A percentile compares a stretch with the other conserved stretches of the same genome.
These are phyloP conservation scores for Suhomyces guaymorum DNA, from an alignment of 1,139 yeast species.

Conservation along the genomic window DNA sequence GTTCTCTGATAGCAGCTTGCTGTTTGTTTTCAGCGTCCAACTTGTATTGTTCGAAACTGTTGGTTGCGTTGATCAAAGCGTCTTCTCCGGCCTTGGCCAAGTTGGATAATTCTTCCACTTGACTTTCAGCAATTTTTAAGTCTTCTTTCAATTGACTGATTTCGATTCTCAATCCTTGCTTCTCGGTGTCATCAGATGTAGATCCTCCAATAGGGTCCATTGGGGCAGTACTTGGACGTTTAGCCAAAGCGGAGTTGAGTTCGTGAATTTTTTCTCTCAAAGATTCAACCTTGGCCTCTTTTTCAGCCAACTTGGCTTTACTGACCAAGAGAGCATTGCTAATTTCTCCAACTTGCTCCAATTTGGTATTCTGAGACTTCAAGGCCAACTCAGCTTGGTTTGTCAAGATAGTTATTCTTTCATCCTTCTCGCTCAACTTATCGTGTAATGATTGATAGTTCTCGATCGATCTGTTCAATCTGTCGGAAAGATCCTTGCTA, in stretches of 20 bases:
- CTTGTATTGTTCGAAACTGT: slow-evolving; percentile 39
- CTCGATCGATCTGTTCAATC: slow-evolving; percentile 52
- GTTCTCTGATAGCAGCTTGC: slow-evolving; percentile 25
- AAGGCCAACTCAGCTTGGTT: slow-evolving; percentile 58
- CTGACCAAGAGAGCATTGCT: slow-evolving; percentile 42
- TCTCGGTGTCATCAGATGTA: slow-evolving; percentile 10
- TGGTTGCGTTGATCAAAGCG: slow-evolving; percentile 40
- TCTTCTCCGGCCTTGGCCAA: slow-evolving; percentile 46
- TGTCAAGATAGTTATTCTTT: slow-evolving; percentile 46
- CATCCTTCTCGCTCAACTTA: slow-evolving; percentile 53
- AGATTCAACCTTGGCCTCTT: slow-evolving; percentile 21
- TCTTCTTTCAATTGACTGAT: slow-evolving; percentile 39
- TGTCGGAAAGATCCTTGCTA: slow-evolving; percentile 50
- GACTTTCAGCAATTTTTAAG: slow-evolving; percentile 39
- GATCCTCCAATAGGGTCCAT: slow-evolving; percentile 3
- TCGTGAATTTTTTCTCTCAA: slow-evolving; percentile 28
- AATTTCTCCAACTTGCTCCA: slow-evolving; percentile 60
- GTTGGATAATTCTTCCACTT: slow-evolving; percentile 39
- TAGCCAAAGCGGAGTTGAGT: slow-evolving; percentile 14
- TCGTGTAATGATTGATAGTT: slow-evolving; percentile 54
- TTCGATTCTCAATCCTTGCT: slow-evolving; percentile 23
- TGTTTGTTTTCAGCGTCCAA: slow-evolving; percentile 26
- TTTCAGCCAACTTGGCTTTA: slow-evolving; percentile 41
- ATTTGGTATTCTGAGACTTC: slow-evolving; percentile 64
- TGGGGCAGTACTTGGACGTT: slow-evolving; percentile 9